Conservation (phyloP, 768 basidiomycete species). For the Peribolospora kevripleyi region DNA sequence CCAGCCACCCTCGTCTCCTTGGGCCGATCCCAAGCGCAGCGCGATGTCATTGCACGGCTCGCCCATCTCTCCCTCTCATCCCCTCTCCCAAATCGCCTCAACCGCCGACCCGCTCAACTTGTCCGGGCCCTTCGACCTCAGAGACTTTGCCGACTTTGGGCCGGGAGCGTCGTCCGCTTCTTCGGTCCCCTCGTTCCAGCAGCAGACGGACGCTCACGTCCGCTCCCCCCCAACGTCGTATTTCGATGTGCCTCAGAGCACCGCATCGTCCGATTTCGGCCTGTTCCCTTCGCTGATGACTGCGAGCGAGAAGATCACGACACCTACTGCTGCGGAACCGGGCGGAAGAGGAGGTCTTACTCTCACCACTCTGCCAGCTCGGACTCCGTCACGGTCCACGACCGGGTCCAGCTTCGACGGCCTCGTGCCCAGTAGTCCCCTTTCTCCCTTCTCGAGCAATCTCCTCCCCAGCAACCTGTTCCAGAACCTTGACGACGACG, state of each 20-base stretch:
- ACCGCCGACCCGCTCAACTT: too few relatives aligned
- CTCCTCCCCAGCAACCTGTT: conserved; percentile 20
- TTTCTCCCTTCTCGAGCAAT: conserved; percentile 18
- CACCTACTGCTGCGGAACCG: neutral
- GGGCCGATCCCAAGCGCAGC: too few relatives aligned
- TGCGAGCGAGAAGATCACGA: neutral
- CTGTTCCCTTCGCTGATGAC: conserved; percentile 4
- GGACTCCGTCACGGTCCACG: conserved; percentile 11
- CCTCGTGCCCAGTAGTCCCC: neutral
- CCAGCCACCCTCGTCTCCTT: too few relatives aligned
- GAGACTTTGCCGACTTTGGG: too few relatives aligned
- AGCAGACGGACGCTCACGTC: too few relatives aligned
- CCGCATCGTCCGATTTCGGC: conserved; percentile 11
- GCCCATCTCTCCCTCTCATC: too few relatives aligned
- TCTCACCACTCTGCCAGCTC: neutral
- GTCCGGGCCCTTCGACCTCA: too few relatives aligned
- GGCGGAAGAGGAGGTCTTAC: neutral
- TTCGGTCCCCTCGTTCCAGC: too few relatives aligned
- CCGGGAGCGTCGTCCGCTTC: too few relatives aligned
- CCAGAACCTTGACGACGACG: conserved; percentile 18
- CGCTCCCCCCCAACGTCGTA: too few relatives aligned
- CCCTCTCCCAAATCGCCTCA: too few relatives aligned
- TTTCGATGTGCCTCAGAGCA: neutral
- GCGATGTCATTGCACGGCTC: too few relatives aligned
- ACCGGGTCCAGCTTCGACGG: neutral